Percentiles rank a stretch among this genome's conserved stretches.
These are phyloP conservation scores for Pseudozyma hubeiensis DNA, from an alignment of 1,284 basidiomycete genomes.

Conservation along the genomic window DNA sequence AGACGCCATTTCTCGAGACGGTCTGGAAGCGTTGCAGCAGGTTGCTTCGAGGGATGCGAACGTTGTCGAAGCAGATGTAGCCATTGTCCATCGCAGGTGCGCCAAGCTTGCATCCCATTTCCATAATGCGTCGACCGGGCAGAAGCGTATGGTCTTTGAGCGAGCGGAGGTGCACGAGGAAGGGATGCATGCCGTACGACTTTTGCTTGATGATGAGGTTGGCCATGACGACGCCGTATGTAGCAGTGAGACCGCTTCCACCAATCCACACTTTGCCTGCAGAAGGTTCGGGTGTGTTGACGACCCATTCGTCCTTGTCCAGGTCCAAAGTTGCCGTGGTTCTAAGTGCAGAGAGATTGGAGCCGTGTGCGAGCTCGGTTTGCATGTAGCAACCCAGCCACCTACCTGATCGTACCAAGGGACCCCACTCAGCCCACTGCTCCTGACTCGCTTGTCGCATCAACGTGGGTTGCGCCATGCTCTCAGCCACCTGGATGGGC, in stretches of 20 bases:
- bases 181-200: constrained; percentile 59
- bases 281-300: constrained; percentile 50
- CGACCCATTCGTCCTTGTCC: constrained; percentile 45
- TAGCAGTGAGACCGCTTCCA: constrained; percentile 55
- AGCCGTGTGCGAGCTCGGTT: constrained; percentile 59
- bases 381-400: constrained; percentile 61
- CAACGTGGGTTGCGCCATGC: constrained; percentile 59
- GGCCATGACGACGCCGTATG: constrained; percentile 58
- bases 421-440: constrained; percentile 56
- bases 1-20: constrained; percentile 46
- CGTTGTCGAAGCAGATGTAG: constrained; percentile 46
- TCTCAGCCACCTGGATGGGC: constrained; percentile 56
- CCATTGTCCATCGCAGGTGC: constrained; percentile 61
- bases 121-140: constrained; percentile 46
- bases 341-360: constrained; percentile 53
- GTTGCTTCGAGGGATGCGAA: constrained; percentile 49
- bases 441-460: constrained; percentile 47
- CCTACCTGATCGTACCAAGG: constrained; percentile 38
- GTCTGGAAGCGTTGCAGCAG: constrained; percentile 53
- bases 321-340: constrained; percentile 54
- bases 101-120: constrained; percentile 57
- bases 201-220: constrained; percentile 51
- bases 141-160: constrained; percentile 50
- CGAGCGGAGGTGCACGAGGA: constrained; percentile 56
- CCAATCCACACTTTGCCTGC: constrained; percentile 60